Base-by-base conservation (phyloP, 1,139 yeast species). In the Spathaspora jeffriesii region DNA sequence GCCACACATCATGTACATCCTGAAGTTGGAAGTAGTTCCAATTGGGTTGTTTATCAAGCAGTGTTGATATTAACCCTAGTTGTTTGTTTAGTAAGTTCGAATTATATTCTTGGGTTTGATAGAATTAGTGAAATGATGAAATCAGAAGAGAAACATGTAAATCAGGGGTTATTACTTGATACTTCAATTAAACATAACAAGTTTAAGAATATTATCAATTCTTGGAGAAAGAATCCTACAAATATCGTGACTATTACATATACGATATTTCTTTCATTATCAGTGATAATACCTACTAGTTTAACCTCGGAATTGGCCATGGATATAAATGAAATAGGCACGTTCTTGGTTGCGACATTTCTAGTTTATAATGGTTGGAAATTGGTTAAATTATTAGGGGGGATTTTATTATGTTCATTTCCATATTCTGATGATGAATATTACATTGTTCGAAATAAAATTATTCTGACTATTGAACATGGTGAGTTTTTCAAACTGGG, bases 191-290 rank as follows among this genome's bases (percentile, higher is more conserved):
- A 32, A 32, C 5, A 21, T 25, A 34, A n/a, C 9, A 32, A 27
- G 8, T 21, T 46, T 9, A 47, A 45, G 10, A 51, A 44, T 15
- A 34, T 55, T 11, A 38, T 52, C 18, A 43, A 47, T 5, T 48
- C 52, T 9, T 55, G 62, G 53, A 57, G 77, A 43, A 76, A 74
- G 48, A 81, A 79, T 56, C 90, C 92, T 1, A 81, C 89, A 0
- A 84, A 84, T 55, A 60, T 82, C 34, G 69, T 86, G 45, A 86
- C 96, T 0, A 61, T 86, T 27, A 55, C 78, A 2, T 85, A 84
- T 57, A 70, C 89, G 0, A 27, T 56, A 2, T 74, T 65, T 46
- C 59, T 76, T 15, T 56, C 67, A 44, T 42, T 64, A 1, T 57
- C 65, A 8, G 79, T 80, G 1, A 32, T 68, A 58, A 44, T 73